Percentiles rank a stretch among this genome's conserved stretches.
phyloP scores from a whole-genome alignment of 2,329 filamentous ascomycete genomes.

The Neonectria hederae region DNA sequence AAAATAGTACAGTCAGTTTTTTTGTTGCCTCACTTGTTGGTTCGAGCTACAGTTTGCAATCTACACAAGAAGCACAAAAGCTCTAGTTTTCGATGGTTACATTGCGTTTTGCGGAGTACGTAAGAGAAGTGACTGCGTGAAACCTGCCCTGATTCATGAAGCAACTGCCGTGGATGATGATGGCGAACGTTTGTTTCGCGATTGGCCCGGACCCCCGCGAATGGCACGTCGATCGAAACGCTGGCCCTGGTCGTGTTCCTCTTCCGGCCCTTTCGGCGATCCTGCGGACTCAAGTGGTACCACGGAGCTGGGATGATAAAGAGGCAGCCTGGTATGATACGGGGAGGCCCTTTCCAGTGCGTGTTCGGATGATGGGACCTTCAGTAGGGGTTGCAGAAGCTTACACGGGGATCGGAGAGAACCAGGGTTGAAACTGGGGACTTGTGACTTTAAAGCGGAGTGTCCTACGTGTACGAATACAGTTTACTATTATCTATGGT shows the following conservation, averaged over 20 bases:
- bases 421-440: neutral
- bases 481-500: neutral
- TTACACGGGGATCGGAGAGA: neutral
- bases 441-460: neutral
- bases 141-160: slow-evolving; percentile 27
- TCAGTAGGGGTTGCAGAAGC: neutral
- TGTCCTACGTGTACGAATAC: neutral
- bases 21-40: slow-evolving; percentile 7
- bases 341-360: neutral
- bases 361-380: neutral
- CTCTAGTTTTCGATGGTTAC: neutral
- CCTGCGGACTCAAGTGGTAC: slow-evolving; percentile 31
- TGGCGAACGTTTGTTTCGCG: slow-evolving; percentile 37
- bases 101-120: neutral
- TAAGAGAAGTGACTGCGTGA: slow-evolving; percentile 17
- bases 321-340: neutral
- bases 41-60: neutral
- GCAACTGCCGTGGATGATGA: slow-evolving; percentile 25
- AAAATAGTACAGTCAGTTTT: slow-evolving; percentile 33
- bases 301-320: slow-evolving; percentile 19
- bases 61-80: neutral
- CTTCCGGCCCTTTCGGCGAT: slow-evolving; percentile 34
- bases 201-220: slow-evolving; percentile 15
- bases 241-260: slow-evolving; percentile 22
- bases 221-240: slow-evolving; percentile 39